Conservation (phyloP, 1,284 basidiomycete genomes). For the Ustilago hordei region DNA sequence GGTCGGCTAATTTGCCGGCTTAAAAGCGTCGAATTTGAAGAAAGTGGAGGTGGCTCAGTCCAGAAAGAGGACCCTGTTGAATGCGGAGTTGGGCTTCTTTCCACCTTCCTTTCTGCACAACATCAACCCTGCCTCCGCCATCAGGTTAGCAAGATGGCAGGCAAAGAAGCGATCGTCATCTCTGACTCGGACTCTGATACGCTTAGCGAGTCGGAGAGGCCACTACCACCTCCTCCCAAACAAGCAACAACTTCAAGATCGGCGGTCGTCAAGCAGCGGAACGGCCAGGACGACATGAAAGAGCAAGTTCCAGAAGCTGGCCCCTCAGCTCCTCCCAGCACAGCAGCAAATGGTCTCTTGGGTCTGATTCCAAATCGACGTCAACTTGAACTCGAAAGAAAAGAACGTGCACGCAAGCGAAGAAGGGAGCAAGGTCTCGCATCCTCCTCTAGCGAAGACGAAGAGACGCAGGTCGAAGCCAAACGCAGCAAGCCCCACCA, state of each 20-base stretch:
- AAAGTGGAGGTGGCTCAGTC: conserved; percentile 9
- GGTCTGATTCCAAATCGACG: conserved; percentile 49
- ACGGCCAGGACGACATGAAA: background rate
- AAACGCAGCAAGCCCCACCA: conserved; percentile 13
- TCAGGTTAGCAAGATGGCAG: conserved; percentile 11
- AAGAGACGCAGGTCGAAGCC: conserved; percentile 11
- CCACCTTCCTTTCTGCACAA: background rate
- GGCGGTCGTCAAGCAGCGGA: background rate
- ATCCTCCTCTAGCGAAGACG: conserved; percentile 24
- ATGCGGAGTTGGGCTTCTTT: background rate
- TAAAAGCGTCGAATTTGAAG: background rate
- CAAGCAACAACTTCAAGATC: background rate
- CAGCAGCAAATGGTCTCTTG: conserved; percentile 10
- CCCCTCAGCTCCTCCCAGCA: background rate
- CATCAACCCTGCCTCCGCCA: background rate
- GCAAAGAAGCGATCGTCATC: conserved; percentile 35
- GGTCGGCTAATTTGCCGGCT: conserved; percentile 15
- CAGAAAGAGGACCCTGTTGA: conserved; percentile 9
- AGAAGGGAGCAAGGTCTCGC: conserved; percentile 38
- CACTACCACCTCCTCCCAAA: background rate
- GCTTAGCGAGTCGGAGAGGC: conserved; percentile 48
- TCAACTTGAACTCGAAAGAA: conserved; percentile 59
- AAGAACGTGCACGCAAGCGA: conserved; percentile 48
- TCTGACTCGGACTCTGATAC: conserved; percentile 51
- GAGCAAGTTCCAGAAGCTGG: background rate